Conservation (phyloP, 1,284 basidiomycete genomes). For the Phylloboletellus chloephorus region DNA sequence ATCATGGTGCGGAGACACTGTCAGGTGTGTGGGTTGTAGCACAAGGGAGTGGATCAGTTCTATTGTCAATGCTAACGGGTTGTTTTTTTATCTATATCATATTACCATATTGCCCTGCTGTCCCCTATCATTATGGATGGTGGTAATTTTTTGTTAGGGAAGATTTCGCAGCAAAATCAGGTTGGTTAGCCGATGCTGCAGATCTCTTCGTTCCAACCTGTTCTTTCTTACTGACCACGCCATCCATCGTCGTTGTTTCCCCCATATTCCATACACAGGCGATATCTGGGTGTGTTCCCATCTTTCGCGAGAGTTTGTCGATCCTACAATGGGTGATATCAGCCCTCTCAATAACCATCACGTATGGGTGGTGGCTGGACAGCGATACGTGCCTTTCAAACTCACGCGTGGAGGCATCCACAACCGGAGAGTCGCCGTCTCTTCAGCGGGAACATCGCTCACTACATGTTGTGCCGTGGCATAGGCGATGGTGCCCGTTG, state of each 20-base stretch:
- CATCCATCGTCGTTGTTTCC: constrained; percentile 6
- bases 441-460: background rate
- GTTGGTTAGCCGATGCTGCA: background rate
- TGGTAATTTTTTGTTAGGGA: background rate
- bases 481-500: background rate
- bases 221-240: constrained; percentile 2
- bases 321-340: constrained; percentile 4
- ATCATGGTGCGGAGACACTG: too few relatives aligned
- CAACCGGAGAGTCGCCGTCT: constrained; percentile 4
- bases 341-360: constrained; percentile 3
- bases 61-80: too few relatives aligned
- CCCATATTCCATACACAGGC: constrained; percentile 3
- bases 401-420: constrained; percentile 2
- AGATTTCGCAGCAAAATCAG: background rate
- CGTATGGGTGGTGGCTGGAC: constrained; percentile 2
- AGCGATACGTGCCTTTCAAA: constrained; percentile 6
- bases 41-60: too few relatives aligned
- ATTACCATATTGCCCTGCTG: too few relatives aligned
- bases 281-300: background rate
- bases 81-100: too few relatives aligned
- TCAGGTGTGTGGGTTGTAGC: too few relatives aligned
- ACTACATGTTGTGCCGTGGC: background rate
- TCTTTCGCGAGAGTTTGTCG: background rate
- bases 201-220: constrained; percentile 1
- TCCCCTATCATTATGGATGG: too few relatives aligned